Evolutionary conservation across 1,139 yeast species (phyloP).

Genomic region (Pichia kudriavzevii): DNA sequence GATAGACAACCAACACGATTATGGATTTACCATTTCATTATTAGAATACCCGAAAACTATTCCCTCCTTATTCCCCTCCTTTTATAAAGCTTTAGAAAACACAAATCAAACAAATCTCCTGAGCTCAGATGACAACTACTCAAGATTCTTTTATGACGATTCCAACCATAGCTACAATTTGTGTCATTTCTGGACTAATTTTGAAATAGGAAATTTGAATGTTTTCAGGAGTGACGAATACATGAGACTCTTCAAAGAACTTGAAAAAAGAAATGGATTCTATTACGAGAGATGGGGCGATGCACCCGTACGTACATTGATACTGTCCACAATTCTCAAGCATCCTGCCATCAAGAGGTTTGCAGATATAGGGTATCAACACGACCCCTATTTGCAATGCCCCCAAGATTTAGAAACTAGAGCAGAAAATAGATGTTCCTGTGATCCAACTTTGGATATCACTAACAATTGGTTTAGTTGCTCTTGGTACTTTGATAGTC

Average conservation of each 20-base stretch:
- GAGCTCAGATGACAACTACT: conserved; percentile 32
- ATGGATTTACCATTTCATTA: conserved; percentile 49
- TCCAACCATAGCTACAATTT: conserved; percentile 46
- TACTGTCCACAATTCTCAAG: conserved; percentile 42
- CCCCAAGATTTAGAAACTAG: conserved; percentile 43
- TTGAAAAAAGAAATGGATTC: conserved; percentile 50
- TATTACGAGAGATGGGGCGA: conserved; percentile 68
- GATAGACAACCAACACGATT: conserved; percentile 47
- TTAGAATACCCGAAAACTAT: conserved; percentile 46
- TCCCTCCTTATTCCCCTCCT: conserved; percentile 37
- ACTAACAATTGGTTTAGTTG: conserved; percentile 47
- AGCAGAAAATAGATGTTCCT: conserved; percentile 41
- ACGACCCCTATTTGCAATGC: conserved; percentile 53
- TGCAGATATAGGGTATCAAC: conserved; percentile 50
- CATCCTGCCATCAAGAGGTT: conserved; percentile 46
- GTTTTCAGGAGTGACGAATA: conserved; percentile 48
- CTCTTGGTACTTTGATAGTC: conserved; percentile 24
- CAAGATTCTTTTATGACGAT: conserved; percentile 44
- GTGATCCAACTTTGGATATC: conserved; percentile 45
- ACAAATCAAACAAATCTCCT: conserved; percentile 11
- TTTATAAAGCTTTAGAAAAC: conserved; percentile 25
- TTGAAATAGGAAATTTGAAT: conserved; percentile 53
- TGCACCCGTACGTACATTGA: conserved; percentile 60
- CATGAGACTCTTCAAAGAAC: conserved; percentile 34
- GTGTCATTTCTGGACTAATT: conserved; percentile 70